phyloP scores from a whole-genome alignment of 495 filamentous ascomycete genomes.

The Penicillium parvum region DNA sequence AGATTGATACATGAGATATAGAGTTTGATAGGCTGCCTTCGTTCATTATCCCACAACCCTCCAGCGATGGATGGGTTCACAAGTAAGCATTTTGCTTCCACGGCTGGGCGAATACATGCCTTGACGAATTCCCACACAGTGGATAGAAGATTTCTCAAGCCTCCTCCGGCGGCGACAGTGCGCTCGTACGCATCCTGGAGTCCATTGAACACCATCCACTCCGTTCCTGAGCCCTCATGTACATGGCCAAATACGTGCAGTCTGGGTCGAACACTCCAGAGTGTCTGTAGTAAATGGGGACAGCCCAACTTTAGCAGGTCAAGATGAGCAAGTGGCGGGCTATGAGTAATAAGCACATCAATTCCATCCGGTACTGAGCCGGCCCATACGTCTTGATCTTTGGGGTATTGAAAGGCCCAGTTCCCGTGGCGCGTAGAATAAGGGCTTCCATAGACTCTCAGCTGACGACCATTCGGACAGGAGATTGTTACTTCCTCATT shows the following conservation, averaged over 20 bases:
- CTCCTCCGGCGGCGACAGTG: slow-evolving; percentile 16
- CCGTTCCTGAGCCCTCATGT: slow-evolving; percentile 56
- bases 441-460: slow-evolving; percentile 53
- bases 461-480: slow-evolving; percentile 46
- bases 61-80: slow-evolving; percentile 24
- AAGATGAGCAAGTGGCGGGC: slow-evolving; percentile 53
- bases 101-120: background rate
- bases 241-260: slow-evolving; percentile 77
- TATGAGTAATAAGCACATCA: slow-evolving; percentile 75
- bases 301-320: slow-evolving; percentile 60
- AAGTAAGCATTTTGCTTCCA: slow-evolving; percentile 24
- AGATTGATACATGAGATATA: slow-evolving; percentile 9
- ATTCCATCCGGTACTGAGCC: slow-evolving; percentile 54
- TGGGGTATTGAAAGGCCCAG: slow-evolving; percentile 47
- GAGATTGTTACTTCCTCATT: slow-evolving; percentile 39
- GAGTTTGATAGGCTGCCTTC: slow-evolving; percentile 13
- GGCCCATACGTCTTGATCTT: slow-evolving; percentile 22
- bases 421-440: slow-evolving; percentile 47
- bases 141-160: slow-evolving; percentile 11
- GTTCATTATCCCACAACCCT: slow-evolving; percentile 23
- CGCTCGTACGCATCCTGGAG: slow-evolving; percentile 21
- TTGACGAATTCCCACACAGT: slow-evolving; percentile 14
- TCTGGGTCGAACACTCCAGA: slow-evolving; percentile 62
- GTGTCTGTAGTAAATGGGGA: slow-evolving; percentile 53
- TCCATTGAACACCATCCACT: slow-evolving; percentile 18